Percentiles rank a stretch among this genome's conserved stretches.
phyloP scores from a whole-genome alignment of 164 flowering plant species.

The Akebia trifoliata region DNA sequence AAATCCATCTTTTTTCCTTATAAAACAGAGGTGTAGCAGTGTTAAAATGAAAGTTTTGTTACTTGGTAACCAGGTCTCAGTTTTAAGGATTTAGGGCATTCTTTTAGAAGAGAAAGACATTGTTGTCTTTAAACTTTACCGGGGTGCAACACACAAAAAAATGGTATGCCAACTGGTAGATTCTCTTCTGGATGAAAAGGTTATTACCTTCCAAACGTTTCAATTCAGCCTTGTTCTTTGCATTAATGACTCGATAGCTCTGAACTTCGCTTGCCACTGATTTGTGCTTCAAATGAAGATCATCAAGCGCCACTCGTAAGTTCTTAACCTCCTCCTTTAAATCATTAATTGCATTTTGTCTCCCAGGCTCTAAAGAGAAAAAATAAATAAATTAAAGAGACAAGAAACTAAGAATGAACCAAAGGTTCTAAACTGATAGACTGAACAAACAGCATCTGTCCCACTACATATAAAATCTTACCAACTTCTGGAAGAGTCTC shows the following conservation, averaged over 20 bases:
- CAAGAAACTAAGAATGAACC: slow-evolving; percentile 6
- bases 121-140: too few relatives aligned
- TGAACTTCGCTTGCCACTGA: slow-evolving; percentile 47
- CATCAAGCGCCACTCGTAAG: slow-evolving; percentile 42
- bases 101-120: too few relatives aligned
- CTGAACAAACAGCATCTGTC: neutral
- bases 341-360: slow-evolving; percentile 35
- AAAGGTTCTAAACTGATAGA: neutral
- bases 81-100: too few relatives aligned
- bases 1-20: too few relatives aligned
- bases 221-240: slow-evolving; percentile 64
- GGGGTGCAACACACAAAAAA: too few relatives aligned
- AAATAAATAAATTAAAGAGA: slow-evolving; percentile 8
- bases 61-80: too few relatives aligned
- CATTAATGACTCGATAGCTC: slow-evolving; percentile 44
- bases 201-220: slow-evolving; percentile 58
- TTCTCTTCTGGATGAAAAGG: neutral
- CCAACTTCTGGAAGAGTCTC: slow-evolving; percentile 50
- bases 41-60: too few relatives aligned
- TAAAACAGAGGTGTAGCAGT: too few relatives aligned
- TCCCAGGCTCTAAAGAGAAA: slow-evolving; percentile 39
- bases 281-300: slow-evolving; percentile 70
- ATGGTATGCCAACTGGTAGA: neutral
- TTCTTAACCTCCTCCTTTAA: slow-evolving; percentile 47
- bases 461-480: slow-evolving; percentile 19